phyloP scores from a whole-genome alignment of 768 basidiomycete species.

The Cystoderma amianthinum region DNA sequence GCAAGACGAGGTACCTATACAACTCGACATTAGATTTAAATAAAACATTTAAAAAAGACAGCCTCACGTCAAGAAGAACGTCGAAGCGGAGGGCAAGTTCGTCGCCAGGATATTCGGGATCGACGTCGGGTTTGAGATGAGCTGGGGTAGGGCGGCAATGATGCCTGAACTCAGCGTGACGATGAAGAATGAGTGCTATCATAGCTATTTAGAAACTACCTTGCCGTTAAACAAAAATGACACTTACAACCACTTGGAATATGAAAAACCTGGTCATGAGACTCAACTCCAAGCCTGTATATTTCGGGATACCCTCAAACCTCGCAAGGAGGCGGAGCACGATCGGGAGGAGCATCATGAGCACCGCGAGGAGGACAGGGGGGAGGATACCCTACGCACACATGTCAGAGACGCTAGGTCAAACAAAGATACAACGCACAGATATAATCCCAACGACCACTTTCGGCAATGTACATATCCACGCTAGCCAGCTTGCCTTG shows the following conservation, averaged over 20 bases:
- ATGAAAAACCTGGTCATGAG: slow-evolving; percentile 91
- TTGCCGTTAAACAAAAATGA: neutral
- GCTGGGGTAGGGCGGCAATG: slow-evolving; percentile 54
- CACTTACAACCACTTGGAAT: slow-evolving; percentile 84
- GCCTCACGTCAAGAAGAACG: slow-evolving; percentile 82
- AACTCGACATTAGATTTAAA: slow-evolving; percentile 1
- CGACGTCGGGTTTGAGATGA: slow-evolving; percentile 63
- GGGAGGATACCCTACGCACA: slow-evolving; percentile 70
- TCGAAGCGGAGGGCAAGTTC: slow-evolving; percentile 78
- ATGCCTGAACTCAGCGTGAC: slow-evolving; percentile 84
- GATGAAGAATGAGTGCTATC: slow-evolving; percentile 87
- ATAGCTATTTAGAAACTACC: neutral
- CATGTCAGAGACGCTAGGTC: neutral
- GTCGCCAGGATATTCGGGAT: slow-evolving; percentile 67
- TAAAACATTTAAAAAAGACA: neutral
- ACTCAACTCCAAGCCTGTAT: slow-evolving; percentile 77
- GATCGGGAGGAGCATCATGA: slow-evolving; percentile 86
- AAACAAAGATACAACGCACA: slow-evolving; percentile 13
- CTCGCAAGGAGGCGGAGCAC: slow-evolving; percentile 72
- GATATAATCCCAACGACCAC: slow-evolving; percentile 73
- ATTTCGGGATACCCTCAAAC: slow-evolving; percentile 88
- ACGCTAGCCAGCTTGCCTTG: slow-evolving; percentile 65
- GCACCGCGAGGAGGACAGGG: slow-evolving; percentile 77
- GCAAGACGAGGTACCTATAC: slow-evolving; percentile 65
- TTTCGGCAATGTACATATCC: slow-evolving; percentile 70